phyloP scores from a whole-genome alignment of 768 basidiomycete species.

The Epithele typhae region DNA sequence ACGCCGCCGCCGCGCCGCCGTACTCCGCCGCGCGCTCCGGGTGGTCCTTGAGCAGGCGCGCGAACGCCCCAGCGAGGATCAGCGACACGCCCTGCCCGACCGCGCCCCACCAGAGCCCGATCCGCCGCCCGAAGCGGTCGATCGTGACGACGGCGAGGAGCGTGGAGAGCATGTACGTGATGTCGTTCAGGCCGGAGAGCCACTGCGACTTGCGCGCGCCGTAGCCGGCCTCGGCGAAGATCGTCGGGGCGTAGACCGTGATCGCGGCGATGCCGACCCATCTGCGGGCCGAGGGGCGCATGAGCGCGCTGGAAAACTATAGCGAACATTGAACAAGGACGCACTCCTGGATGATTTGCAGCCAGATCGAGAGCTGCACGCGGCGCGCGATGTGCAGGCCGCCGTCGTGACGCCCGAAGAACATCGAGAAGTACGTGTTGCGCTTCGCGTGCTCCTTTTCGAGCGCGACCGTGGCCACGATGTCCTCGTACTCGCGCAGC shows the following conservation, averaged over 20 bases:
- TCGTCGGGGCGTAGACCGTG: conserved; percentile 42
- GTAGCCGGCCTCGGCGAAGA: conserved; percentile 41
- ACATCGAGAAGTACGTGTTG: conserved; percentile 41
- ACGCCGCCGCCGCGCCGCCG: conserved; percentile 40
- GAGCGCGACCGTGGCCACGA: conserved; percentile 34
- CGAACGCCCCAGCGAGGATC: conserved; percentile 39
- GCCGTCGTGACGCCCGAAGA: conserved; percentile 37
- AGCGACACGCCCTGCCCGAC: conserved; percentile 36
- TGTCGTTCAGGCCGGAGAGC: conserved; percentile 41
- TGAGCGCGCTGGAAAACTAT: background rate
- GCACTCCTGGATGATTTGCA: conserved; percentile 42
- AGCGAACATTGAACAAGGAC: conserved; percentile 1
- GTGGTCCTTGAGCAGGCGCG: conserved; percentile 35
- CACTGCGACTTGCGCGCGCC: conserved; percentile 38
- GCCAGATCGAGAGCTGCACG: conserved; percentile 40
- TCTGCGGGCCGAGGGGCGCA: conserved; percentile 12
- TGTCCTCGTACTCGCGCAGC: conserved; percentile 33
- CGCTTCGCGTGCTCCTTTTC: conserved; percentile 36
- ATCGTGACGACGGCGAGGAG: conserved; percentile 39
- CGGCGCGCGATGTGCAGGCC: conserved; percentile 38
- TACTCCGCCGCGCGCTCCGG: conserved; percentile 37
- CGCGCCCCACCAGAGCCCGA: conserved; percentile 43
- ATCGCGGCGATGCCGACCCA: conserved; percentile 45
- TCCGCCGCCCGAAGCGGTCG: conserved; percentile 39
- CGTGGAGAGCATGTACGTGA: conserved; percentile 40